Conservation (phyloP, 2,329 filamentous ascomycete species). For the Decorospora gaudefroyi region DNA sequence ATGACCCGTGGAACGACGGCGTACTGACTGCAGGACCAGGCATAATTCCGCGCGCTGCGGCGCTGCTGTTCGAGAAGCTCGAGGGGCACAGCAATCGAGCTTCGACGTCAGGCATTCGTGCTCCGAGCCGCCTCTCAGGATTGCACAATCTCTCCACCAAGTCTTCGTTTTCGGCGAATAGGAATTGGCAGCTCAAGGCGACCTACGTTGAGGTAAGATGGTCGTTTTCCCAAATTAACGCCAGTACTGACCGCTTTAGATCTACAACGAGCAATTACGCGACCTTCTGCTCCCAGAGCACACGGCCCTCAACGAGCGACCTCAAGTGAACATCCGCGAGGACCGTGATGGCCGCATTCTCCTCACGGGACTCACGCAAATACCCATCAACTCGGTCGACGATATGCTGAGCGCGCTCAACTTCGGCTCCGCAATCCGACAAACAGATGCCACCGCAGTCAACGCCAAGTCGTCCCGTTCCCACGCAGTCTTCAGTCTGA, state of each 20-base stretch:
- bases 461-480: conserved; percentile 98
- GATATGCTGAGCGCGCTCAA: conserved; percentile 88
- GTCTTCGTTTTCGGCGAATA: conserved; percentile 59
- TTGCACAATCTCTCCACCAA: conserved; percentile 51
- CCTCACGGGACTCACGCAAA: conserved; percentile 83
- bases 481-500: conserved; percentile 95
- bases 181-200: conserved; percentile 87
- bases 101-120: conserved; percentile 76
- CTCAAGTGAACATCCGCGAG: conserved; percentile 86
- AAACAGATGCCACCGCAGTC: conserved; percentile 95
- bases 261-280: conserved; percentile 95
- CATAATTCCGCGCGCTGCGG: conserved; percentile 91
- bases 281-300: conserved; percentile 84
- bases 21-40: conserved; percentile 59
- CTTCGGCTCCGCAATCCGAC: conserved; percentile 90
- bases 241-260: conserved; percentile 57
- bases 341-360: conserved; percentile 94
- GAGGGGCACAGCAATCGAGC: conserved; percentile 64
- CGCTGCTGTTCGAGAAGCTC: conserved; percentile 84
- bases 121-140: conserved; percentile 69
- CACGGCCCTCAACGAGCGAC: conserved; percentile 70
- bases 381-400: conserved; percentile 87
- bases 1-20: background rate
- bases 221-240: background rate
- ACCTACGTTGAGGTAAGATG: conserved; percentile 74